Base-by-base conservation (phyloP, 345 rosid species). In the Raphanus raphanistrum region DNA sequence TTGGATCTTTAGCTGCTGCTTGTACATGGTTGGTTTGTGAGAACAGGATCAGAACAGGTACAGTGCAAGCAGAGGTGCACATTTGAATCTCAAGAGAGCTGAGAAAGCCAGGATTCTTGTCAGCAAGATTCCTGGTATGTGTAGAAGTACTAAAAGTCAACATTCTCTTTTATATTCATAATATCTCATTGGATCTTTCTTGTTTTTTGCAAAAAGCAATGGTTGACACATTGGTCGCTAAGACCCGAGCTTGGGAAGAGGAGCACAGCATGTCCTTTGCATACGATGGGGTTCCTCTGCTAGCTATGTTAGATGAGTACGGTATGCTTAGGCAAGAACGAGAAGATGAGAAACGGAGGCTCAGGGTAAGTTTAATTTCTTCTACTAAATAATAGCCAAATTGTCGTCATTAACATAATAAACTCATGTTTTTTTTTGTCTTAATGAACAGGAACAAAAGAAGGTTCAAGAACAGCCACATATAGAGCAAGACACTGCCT, bases 61-160 rank as follows among this genome's bases (percentile, higher is more conserved):
- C 64, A 93, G 87, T 71, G 93, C 98, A 16, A 91, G 99, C 82
- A 85, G 97, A 85, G 99, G 99, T 16, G 97, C 99, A 2, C 99
- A 95, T 71, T 84, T 93, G 81, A 95, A 95, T 85, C 99, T 95
- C 86, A 95, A 95, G 89, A 97, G 98, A 29, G 99, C 99, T 31
- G 98, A 95, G 79, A 93, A 90, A 80, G 97, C 98, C 43, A 84
- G 99, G 54, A 77, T 91, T 78, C 79, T 95, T 80, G 99, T 95
- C 54, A 95, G 89, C 89, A 93, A 91, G 88, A 95, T 95, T 82
- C 96, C 99, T 66, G 96, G 98, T 92, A 90, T 63, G 77, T 72
- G 28, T 73, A 28, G 78, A 67, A 21, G 21, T 21, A 21, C 21
- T 21, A 21, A 21, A 21, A 21, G 21, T 21, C 1, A 21, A 21